Base-by-base conservation (phyloP, 345 rosid species). In the Populus alba region DNA sequence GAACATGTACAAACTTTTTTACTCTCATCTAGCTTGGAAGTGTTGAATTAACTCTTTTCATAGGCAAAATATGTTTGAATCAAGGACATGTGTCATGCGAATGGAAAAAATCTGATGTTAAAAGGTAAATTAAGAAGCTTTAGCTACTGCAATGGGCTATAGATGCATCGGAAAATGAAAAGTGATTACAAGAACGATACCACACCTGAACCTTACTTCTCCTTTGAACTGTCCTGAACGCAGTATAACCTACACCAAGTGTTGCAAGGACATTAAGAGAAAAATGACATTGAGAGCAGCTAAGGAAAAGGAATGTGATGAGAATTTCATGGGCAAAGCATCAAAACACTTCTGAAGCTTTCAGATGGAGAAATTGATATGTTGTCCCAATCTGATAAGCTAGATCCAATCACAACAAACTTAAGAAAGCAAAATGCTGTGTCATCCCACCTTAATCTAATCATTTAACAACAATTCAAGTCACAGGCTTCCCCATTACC, bases 121-220 rank as follows among this genome's bases (percentile, higher is more conserved):
- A 20, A 72, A 20, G 4, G 51, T 12, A 73, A 57, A 53, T 53
- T 9, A 43, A 62, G 22, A 20, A 53, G 29, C 23, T 72, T 8
- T 18, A 71, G 22, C 6, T 8, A 11, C 11, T 75, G 38, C 17
- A 73, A 39, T 18, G 23, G n/a, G 20, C 43, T 69, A 63, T 2
- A 73, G 80, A 73, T 61, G 23, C 35, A 76, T 57, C 33, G 23
- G 69, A 20, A 63, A 62, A 72, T 1, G 27, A 73, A 66, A 77
- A 74, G 33, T 25, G 16, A 77, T 68, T 51, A 39, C 4, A 68
- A 69, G n/a, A 75, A 78, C 47, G n/a, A 35, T 71, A 16, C 53
- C 84, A 68, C 80, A 94, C 98, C 97, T 91, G 92, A 94, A 88
- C 81, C 86, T 80, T 78, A 91, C 97, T 80, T 92, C 94, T 86